Evolutionary conservation across 2,329 filamentous ascomycete genomes (phyloP).

Genomic region (Stagonosporopsis chrysanthemi): DNA sequence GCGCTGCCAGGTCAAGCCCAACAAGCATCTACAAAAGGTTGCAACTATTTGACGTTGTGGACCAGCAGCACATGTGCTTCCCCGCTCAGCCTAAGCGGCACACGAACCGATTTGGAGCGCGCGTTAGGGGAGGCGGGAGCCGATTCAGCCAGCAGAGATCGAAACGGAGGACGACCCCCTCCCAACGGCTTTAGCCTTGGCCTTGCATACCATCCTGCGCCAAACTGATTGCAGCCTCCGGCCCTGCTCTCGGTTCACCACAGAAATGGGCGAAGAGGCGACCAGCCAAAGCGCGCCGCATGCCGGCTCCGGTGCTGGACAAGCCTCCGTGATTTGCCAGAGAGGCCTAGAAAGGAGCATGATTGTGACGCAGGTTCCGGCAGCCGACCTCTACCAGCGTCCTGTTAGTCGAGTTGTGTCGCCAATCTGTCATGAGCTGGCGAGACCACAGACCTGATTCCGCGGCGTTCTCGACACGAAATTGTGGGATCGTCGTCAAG

Average conservation of each 20-base stretch:
- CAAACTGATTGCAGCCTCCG: slow-evolving; percentile 26
- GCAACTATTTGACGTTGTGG: slow-evolving; percentile 10
- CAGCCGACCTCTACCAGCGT: slow-evolving; percentile 2
- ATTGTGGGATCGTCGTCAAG: slow-evolving; percentile 9
- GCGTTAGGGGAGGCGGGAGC: slow-evolving; percentile 18
- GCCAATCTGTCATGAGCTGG: slow-evolving; percentile 3
- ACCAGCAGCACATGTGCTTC: slow-evolving; percentile 20
- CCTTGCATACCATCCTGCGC: slow-evolving; percentile 43
- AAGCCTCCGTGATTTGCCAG: slow-evolving; percentile 9
- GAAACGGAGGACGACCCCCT: slow-evolving; percentile 9
- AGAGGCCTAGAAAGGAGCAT: neutral
- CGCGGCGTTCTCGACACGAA: slow-evolving; percentile 2
- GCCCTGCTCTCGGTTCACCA: slow-evolving; percentile 33
- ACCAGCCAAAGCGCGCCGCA: slow-evolving; percentile 11
- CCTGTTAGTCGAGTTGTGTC: slow-evolving; percentile 3
- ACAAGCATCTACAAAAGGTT: neutral
- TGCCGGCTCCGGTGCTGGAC: slow-evolving; percentile 5
- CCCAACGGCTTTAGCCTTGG: slow-evolving; percentile 29
- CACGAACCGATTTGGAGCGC: slow-evolving; percentile 36
- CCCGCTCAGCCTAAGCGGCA: slow-evolving; percentile 34
- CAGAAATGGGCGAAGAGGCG: slow-evolving; percentile 20
- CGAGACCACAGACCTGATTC: neutral
- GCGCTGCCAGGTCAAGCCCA: slow-evolving; percentile 2
- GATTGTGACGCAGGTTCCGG: neutral
- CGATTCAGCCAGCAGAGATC: slow-evolving; percentile 15